Evolutionary conservation across 164 flowering plant species (phyloP).

Genomic region (Vitis amurensis): DNA sequence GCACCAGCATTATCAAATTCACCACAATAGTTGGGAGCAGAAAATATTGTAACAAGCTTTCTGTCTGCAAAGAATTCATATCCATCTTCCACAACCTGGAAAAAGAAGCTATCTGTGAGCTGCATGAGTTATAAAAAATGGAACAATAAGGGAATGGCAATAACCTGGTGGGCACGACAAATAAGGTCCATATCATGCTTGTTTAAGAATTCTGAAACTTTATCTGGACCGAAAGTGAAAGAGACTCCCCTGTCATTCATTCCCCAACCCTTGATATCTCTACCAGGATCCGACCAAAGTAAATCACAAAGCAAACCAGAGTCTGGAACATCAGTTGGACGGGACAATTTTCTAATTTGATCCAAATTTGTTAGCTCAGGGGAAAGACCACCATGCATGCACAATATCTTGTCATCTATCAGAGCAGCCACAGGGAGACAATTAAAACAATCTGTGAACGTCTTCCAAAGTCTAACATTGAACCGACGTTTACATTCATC

Average conservation of each 20-base stretch:
- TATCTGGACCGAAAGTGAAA: slow-evolving; percentile 77
- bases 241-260: slow-evolving; percentile 89
- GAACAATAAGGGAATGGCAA: neutral
- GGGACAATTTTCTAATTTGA: slow-evolving; percentile 58
- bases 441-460: slow-evolving; percentile 74
- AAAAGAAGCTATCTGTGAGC: slow-evolving; percentile 9
- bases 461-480: slow-evolving; percentile 78
- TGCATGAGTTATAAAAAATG: neutral
- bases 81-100: slow-evolving; percentile 91
- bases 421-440: slow-evolving; percentile 91
- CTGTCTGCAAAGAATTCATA: slow-evolving; percentile 86
- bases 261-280: slow-evolving; percentile 74
- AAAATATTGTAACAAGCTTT: slow-evolving; percentile 81
- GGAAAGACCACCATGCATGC: slow-evolving; percentile 96
- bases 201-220: slow-evolving; percentile 62
- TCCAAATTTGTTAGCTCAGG: slow-evolving; percentile 71
- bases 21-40: slow-evolving; percentile 90
- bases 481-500: slow-evolving; percentile 88
- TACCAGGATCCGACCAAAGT: slow-evolving; percentile 88
- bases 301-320: slow-evolving; percentile 83
- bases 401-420: slow-evolving; percentile 78
- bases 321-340: slow-evolving; percentile 86
- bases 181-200: slow-evolving; percentile 83
- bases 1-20: slow-evolving; percentile 94
- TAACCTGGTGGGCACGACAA: slow-evolving; percentile 88